Evolutionary conservation across 2,329 filamentous ascomycete species (phyloP).

Genomic region (Pezizomycotina sp.): DNA sequence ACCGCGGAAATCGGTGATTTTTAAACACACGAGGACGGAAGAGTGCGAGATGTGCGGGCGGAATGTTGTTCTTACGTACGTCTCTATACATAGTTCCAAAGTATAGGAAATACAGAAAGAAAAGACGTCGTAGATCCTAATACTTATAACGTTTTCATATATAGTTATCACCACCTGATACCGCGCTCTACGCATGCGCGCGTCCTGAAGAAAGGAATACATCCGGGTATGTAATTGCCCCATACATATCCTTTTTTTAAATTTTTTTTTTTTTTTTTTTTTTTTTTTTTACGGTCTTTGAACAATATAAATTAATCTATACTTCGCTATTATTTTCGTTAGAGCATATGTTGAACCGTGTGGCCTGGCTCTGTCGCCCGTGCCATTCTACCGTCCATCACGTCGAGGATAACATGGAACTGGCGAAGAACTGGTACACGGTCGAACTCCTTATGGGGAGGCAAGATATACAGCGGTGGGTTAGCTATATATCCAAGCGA

Average conservation of each 20-base stretch:
- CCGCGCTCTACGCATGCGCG: slow-evolving; percentile 60
- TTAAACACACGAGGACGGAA: slow-evolving; percentile 39
- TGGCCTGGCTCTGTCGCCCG: slow-evolving; percentile 16
- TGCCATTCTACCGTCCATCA: slow-evolving; percentile 67
- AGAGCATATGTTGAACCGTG: no score
- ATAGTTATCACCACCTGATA: slow-evolving; percentile 76
- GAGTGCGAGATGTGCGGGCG: slow-evolving; percentile 63
- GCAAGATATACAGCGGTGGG: slow-evolving; percentile 59
- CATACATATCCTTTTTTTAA: neutral
- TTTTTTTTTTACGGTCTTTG: no score
- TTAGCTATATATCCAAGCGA: slow-evolving; percentile 32
- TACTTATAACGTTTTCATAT: slow-evolving; percentile 44
- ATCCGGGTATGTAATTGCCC: slow-evolving; percentile 47
- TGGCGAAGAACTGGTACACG: slow-evolving; percentile 56
- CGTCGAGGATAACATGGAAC: slow-evolving; percentile 57
- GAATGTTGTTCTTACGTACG: slow-evolving; percentile 16
- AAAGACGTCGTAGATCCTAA: neutral
- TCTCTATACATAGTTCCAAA: neutral
- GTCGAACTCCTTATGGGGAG: slow-evolving; percentile 53
- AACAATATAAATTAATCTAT: no score
- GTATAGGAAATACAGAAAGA: neutral
- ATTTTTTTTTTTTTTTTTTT: no score
- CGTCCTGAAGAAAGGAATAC: slow-evolving; percentile 62
- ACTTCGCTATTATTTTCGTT: no score
- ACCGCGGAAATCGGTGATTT: slow-evolving; percentile 46